Conservation (phyloP, 305 asterid species). For the Solanum aculeatissimum region DNA sequence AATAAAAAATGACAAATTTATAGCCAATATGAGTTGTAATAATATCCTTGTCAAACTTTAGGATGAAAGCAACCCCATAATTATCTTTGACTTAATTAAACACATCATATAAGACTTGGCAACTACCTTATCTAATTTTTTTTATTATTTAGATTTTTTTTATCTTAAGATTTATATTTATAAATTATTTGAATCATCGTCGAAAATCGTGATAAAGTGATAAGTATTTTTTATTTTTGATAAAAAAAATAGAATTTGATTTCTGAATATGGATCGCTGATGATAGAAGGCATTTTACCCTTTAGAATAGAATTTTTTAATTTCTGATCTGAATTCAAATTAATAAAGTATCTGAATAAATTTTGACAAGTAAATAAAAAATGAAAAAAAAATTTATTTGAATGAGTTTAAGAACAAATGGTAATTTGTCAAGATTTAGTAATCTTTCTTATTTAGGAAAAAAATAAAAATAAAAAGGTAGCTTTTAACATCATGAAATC, state of each 20-base stretch:
- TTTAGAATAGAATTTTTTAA: too few relatives aligned
- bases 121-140: background rate
- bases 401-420: background rate
- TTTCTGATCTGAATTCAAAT: background rate
- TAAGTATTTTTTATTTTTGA: background rate
- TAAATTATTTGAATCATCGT: background rate
- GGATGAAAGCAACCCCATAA: background rate
- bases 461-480: background rate
- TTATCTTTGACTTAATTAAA: background rate
- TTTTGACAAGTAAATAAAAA: accelerated
- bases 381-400: background rate
- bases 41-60: background rate
- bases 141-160: background rate
- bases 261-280: accelerated
- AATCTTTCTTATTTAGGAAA: background rate
- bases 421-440: background rate
- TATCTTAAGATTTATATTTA: background rate
- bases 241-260: background rate
- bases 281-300: background rate
- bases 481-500: background rate
- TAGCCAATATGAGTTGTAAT: background rate
- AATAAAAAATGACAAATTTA: background rate
- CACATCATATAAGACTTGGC: background rate
- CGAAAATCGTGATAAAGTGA: accelerated
- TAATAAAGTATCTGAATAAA: background rate